phyloP scores from a whole-genome alignment of 1,284 basidiomycete species.

The Cutaneotrichosporon cutaneum region DNA sequence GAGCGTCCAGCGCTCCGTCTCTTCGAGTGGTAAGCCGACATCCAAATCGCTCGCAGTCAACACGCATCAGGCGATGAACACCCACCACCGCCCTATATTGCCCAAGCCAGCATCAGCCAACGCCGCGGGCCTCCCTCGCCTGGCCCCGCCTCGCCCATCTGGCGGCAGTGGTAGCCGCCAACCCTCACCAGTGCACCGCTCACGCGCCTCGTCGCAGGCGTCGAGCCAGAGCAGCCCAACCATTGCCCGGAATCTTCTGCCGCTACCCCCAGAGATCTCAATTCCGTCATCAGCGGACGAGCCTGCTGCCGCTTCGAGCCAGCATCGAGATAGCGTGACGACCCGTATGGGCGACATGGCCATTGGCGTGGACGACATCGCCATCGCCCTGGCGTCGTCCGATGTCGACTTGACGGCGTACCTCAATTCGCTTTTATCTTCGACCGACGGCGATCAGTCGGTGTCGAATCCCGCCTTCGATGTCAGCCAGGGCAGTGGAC shows the following conservation, averaged over 20 bases:
- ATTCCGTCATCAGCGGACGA: conserved; percentile 1
- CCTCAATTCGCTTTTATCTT: conserved; percentile 25
- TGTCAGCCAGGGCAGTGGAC: neutral
- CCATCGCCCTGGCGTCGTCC: conserved; percentile 19
- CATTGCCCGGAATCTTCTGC: conserved; percentile 1
- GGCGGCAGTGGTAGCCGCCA: conserved; percentile 16
- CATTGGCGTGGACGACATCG: conserved; percentile 26
- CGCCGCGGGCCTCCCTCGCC: conserved; percentile 1
- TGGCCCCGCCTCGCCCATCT: conserved; percentile 16
- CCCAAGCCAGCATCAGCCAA: conserved; percentile 29
- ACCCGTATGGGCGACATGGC: conserved; percentile 17
- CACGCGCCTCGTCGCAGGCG: conserved; percentile 19
- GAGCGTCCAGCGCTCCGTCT: conserved; percentile 28
- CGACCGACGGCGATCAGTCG: neutral
- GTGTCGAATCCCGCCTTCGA: neutral
- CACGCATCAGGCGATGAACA: conserved; percentile 14
- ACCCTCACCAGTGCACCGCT: conserved; percentile 21
- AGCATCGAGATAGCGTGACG: neutral
- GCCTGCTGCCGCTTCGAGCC: neutral
- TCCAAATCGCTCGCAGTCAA: conserved; percentile 39
- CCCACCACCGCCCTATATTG: conserved; percentile 34
- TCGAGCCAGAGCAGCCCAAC: conserved; percentile 22
- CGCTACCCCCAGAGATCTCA: conserved; percentile 10
- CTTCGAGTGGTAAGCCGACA: conserved; percentile 32
- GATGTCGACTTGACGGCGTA: conserved; percentile 33